phyloP scores from a whole-genome alignment of 73 alveolate species.

The Tetrahymena elliotti region DNA sequence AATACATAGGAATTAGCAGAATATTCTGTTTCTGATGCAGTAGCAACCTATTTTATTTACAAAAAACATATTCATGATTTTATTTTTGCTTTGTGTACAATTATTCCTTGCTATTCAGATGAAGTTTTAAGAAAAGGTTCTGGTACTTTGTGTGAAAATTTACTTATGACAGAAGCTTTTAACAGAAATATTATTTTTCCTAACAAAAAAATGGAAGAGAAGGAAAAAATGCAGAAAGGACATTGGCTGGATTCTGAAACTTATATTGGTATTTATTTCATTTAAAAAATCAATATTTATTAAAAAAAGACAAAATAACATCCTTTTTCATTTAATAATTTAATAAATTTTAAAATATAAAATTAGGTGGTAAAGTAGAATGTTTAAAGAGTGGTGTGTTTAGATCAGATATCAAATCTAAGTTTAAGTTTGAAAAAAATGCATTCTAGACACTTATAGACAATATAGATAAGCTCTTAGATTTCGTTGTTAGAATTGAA shows the following conservation, averaged over 20 bases:
- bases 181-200: constrained; percentile 96
- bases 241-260: constrained; percentile 96
- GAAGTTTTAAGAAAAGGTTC: constrained; percentile 99
- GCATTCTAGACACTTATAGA: constrained; percentile 73
- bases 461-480: constrained; percentile 60
- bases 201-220: constrained; percentile 79
- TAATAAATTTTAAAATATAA: background rate
- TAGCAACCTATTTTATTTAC: constrained; percentile 99
- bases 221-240: constrained; percentile 87
- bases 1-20: constrained; percentile 96
- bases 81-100: constrained; percentile 98
- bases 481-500: constrained; percentile 41
- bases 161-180: constrained; percentile 93
- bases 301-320: too few species aligned
- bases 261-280: constrained; percentile 41
- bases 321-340: too few species aligned
- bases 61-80: constrained; percentile 96
- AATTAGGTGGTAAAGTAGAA: constrained; percentile 97
- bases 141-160: constrained; percentile 97
- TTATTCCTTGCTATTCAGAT: constrained; percentile 97
- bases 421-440: constrained; percentile 74
- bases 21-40: constrained; percentile 99
- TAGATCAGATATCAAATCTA: constrained; percentile 94
- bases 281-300: background rate
- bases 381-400: constrained; percentile 97